Conservation (phyloP, 23 red algal species). For the Chondrus crispus region DNA sequence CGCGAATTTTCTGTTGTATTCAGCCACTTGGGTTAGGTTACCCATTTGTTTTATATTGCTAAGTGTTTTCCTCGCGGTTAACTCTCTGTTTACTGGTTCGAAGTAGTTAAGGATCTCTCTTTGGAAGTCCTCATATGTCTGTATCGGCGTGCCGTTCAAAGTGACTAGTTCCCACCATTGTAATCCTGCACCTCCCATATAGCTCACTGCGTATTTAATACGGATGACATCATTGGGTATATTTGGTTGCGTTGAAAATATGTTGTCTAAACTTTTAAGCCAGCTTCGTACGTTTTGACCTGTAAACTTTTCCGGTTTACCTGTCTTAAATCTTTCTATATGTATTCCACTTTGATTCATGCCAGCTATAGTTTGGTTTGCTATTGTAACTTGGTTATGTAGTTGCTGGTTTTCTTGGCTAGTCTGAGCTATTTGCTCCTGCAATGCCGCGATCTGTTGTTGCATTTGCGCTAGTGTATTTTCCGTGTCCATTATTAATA, state of each 20-base stretch:
- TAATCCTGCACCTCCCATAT: slow-evolving; percentile 10
- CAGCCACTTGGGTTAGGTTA: not conserved
- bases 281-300: not conserved
- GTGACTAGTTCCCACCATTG: slow-evolving; percentile 23
- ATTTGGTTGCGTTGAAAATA: not conserved
- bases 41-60: not conserved
- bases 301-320: not conserved
- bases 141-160: not conserved
- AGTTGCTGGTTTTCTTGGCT: too few relatives aligned
- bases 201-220: slow-evolving; percentile 3
- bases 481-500: too few relatives aligned
- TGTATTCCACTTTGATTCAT: too few relatives aligned
- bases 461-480: too few relatives aligned
- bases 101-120: not conserved
- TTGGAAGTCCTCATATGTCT: not conserved
- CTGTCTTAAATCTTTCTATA: too few relatives aligned
- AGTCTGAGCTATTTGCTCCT: too few relatives aligned
- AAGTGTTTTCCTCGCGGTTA: not conserved
- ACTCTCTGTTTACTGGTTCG: not conserved
- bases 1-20: not conserved
- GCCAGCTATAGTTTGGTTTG: too few relatives aligned
- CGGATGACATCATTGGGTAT: not conserved
- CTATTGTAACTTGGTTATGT: too few relatives aligned
- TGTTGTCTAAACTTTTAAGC: slow-evolving; percentile 19
- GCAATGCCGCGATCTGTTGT: too few relatives aligned